These are phyloP conservation scores for Skeletonema potamos DNA, from an alignment of 108 stramenopile species.

Conservation along the genomic window DNA sequence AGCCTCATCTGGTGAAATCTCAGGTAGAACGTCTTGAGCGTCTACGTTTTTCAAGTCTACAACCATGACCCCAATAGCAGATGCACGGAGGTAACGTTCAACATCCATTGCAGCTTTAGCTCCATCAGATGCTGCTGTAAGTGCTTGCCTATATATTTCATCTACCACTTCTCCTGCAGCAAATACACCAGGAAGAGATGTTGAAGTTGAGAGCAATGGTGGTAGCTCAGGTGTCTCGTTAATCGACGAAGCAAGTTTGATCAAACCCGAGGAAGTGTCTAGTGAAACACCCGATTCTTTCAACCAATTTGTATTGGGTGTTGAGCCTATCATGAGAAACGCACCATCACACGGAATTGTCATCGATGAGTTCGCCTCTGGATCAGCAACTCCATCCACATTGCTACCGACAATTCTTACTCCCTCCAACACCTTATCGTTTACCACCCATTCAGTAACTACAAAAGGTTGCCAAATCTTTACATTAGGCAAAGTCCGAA, in stretches of 20 bases:
- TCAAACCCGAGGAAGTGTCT: conserved; percentile 2
- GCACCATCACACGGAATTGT: conserved; percentile 32
- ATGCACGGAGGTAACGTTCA: conserved; percentile 53
- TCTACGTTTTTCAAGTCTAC: neutral
- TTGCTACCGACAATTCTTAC: conserved; percentile 17
- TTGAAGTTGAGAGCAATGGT: conserved; percentile 19
- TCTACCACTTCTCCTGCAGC: conserved; percentile 74
- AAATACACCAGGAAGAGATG: conserved; percentile 66
- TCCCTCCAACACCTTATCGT: conserved; percentile 11
- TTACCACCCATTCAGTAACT: conserved; percentile 22
- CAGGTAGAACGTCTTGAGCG: neutral
- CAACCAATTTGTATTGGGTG: conserved; percentile 32
- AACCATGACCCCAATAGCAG: neutral
- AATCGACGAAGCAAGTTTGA: neutral
- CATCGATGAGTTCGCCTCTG: conserved; percentile 11
- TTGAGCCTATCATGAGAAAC: conserved; percentile 42
- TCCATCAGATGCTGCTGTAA: conserved; percentile 65
- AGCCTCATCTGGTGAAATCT: neutral
- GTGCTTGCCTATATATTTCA: conserved; percentile 57
- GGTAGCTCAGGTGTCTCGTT: neutral
- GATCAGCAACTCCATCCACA: conserved; percentile 22
- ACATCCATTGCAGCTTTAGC: conserved; percentile 74
- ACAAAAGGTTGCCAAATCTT: conserved; percentile 26
- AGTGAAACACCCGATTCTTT: conserved; percentile 6
- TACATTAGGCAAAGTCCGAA: conserved; percentile 13